A percentile compares a stretch with the other conserved stretches of the same genome.
Evolutionary conservation across 495 filamentous ascomycete genomes (phyloP).

Genomic region (Hypoxylon fuscum): DNA sequence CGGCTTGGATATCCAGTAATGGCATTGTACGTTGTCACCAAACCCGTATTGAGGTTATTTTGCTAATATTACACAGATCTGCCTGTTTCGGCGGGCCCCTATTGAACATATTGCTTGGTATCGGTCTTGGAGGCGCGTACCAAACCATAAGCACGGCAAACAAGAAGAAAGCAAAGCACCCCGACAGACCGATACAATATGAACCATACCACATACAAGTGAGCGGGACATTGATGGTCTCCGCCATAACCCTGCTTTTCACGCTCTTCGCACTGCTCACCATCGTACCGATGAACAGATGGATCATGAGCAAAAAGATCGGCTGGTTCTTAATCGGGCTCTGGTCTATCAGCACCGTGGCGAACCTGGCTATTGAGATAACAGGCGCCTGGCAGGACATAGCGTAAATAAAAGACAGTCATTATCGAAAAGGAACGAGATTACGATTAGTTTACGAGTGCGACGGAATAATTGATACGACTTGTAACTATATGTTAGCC

Average conservation of each 20-base stretch:
- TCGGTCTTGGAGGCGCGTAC: conserved; percentile 86
- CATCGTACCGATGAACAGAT: conserved; percentile 83
- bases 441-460: conserved; percentile 8
- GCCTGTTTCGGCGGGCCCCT: conserved; percentile 98
- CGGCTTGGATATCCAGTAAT: conserved; percentile 94
- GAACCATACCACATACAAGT: conserved; percentile 83
- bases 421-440: conserved; percentile 5
- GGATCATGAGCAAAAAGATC: conserved; percentile 87
- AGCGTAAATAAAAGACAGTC: conserved; percentile 26
- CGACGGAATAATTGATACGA: conserved; percentile 10
- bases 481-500: neutral
- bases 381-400: conserved; percentile 61
- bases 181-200: conserved; percentile 59
- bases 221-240: conserved; percentile 82
- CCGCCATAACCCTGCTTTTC: conserved; percentile 78
- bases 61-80: conserved; percentile 53
- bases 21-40: conserved; percentile 70
- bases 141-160: conserved; percentile 74
- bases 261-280: conserved; percentile 83
- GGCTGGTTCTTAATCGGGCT: conserved; percentile 84
- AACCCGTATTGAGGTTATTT: neutral
- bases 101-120: conserved; percentile 95
- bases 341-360: conserved; percentile 83
- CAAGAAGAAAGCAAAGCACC: conserved; percentile 64
- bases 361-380: conserved; percentile 86